Base-by-base conservation (phyloP, 2,329 filamentous ascomycete species). In the Talaromyces sp. region DNA sequence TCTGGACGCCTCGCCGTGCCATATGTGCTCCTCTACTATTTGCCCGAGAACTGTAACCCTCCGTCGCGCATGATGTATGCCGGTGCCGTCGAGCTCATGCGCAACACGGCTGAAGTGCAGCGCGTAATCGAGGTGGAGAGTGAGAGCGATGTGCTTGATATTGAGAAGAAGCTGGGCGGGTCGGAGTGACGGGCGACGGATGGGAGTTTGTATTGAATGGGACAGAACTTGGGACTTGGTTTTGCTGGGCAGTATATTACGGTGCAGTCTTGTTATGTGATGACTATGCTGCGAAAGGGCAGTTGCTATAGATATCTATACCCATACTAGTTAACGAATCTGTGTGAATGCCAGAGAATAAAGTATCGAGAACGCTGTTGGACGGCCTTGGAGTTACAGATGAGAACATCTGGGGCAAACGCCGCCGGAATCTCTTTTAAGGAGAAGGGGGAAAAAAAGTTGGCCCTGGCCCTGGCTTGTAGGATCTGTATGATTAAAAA, bases 1-100 rank as follows among this genome's bases (percentile, higher is more conserved):
- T 92, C 90, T 57, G 94, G 94, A 60, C 87, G 94, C 29, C 75
- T 92, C 50, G 89, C 91, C 5, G 92, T 96, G 3, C 94, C 94
- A 10, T 99, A 99, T 74, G 91, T 97, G 53, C 85, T 97, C 73
- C 79, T 99, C 24, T 97, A 96, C 80, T 97, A 96, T 78, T 86
- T 97, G 24, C 94, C 94, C 8, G 89, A 88, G 56, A 97, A 93
- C 54, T 94, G 91, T 78, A 97, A 96, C 74, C 85, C 83, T 66
- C 90, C 92, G 71, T 80, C 89, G 71, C 86, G 91, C 67, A 97
- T 97, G 94, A 80, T 94, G 72, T 99, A 97, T 74, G 94, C 94
- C 31, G 90, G 92, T 43, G 94, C 94, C 50, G 96, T 97, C 77
- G 94, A 99, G 79, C 77, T 97, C 74, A 92, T 97, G 88, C 86